Evolutionary conservation across 2,329 filamentous ascomycete genomes (phyloP), one percentile per base, ranked within the genome.

Genomic region (Volutella citrinella): DNA sequence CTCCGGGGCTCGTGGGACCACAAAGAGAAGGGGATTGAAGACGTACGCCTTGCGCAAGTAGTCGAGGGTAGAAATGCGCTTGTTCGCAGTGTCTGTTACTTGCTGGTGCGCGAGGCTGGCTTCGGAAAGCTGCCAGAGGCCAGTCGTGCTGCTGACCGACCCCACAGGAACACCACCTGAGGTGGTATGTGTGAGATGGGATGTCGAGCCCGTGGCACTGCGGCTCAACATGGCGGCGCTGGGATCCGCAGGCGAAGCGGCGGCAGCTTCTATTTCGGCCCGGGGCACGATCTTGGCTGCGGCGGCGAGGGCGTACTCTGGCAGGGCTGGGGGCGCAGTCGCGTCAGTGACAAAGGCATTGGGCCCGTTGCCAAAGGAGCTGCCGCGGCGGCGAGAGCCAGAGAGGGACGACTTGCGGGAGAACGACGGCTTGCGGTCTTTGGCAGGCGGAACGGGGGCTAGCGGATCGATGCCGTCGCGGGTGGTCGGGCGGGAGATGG

Each of bases 51-150:
- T 95, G 43, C 90, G 80, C 45, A 98, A 63, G 58, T 98, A 98
- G 52, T 95, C 87, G 25, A 98, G 63, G 0, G 93, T 97, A 3
- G 88, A 89, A 68, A 98, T 95, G 49, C 93, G 78, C 69, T 98
- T 98, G 38, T 84, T 83, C 22, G 87, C 84, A 51, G 87, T 78
- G 40, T 97, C 91, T 38, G 91, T 86, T 42, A 98, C 76, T 49
- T 82, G 79, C 46, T 75, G 71, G 40, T 78, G 67, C 19, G 76
- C 57, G n/a, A 70, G 59, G 12, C 61, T 61, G 19, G 63, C 61
- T 56, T 79, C 75, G 40, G 61, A 65, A 45, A 63, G 64, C 46
- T 66, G 59, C 49, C 58, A 65, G 29, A 54, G 36, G 7, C 38
- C 38, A 15, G 46, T 26, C 7, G 42, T 30, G 7, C 35, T 21